These are phyloP conservation scores for Aspergillus steynii DNA, from an alignment of 495 filamentous ascomycete genomes.

Conservation along the genomic window DNA sequence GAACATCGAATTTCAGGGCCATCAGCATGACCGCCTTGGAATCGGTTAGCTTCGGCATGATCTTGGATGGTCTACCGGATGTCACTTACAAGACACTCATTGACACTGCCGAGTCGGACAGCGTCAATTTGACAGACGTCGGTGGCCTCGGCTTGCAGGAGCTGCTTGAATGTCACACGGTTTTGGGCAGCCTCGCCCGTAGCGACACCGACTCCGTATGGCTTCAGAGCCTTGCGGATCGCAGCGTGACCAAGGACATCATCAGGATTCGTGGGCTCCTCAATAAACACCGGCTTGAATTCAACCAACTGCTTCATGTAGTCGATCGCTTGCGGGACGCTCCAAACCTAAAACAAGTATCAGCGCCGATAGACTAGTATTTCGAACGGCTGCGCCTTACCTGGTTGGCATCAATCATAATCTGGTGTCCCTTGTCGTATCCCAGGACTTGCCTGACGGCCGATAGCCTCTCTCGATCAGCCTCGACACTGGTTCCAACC, in stretches of 20 bases:
- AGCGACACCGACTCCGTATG: constrained; percentile 75
- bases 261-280: constrained; percentile 93
- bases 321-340: constrained; percentile 83
- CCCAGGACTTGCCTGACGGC: constrained; percentile 84
- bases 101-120: constrained; percentile 87
- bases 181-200: constrained; percentile 98
- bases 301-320: constrained; percentile 84
- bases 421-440: constrained; percentile 79
- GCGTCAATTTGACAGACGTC: constrained; percentile 91
- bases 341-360: constrained; percentile 62
- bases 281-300: constrained; percentile 95
- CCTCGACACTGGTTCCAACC: constrained; percentile 72
- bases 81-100: constrained; percentile 72
- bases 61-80: neutral
- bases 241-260: constrained; percentile 88
- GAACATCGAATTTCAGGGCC: constrained; percentile 80
- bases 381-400: constrained; percentile 29
- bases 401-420: constrained; percentile 97
- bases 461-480: constrained; percentile 64
- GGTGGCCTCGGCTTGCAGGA: constrained; percentile 74
- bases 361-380: neutral
- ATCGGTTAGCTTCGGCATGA: neutral
- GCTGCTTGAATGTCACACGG: constrained; percentile 90
- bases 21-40: constrained; percentile 70
- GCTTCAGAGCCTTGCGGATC: constrained; percentile 74